Conservation (phyloP, 2,329 filamentous ascomycete genomes). For the Rasamsonia emersonii region DNA sequence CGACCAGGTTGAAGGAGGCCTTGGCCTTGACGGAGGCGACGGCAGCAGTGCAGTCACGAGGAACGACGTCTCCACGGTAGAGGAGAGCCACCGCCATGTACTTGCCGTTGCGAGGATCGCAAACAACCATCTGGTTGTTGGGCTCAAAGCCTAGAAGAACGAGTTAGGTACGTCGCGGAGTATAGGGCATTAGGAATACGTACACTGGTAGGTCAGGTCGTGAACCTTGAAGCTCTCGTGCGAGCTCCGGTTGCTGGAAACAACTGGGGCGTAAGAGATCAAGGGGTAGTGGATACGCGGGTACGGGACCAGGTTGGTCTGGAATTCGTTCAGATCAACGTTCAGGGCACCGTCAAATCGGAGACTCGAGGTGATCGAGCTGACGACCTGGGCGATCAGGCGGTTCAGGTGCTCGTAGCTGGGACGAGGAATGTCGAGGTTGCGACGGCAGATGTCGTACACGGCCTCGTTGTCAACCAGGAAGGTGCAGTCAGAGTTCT, state of each 20-base stretch:
- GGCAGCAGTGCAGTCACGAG: constrained; percentile 52
- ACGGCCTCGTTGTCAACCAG: constrained; percentile 61
- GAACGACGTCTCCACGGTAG: constrained; percentile 59
- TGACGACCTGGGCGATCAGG: constrained; percentile 59
- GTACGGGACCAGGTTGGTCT: constrained; percentile 61
- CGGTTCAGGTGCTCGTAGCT: constrained; percentile 58
- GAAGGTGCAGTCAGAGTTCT: constrained; percentile 61
- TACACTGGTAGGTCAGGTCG: constrained; percentile 61
- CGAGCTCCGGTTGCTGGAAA: constrained; percentile 62
- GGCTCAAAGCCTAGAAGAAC: constrained; percentile 53
- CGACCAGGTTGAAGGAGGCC: constrained; percentile 56
- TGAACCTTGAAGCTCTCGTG: constrained; percentile 84
- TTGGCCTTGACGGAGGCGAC: constrained; percentile 57
- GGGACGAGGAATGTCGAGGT: constrained; percentile 56
- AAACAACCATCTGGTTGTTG: constrained; percentile 63
- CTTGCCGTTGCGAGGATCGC: constrained; percentile 57
- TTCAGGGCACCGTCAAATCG: constrained; percentile 60
- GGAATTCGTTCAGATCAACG: constrained; percentile 61
- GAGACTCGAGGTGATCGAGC: constrained; percentile 57
- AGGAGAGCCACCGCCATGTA: constrained; percentile 61
- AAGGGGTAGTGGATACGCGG: constrained; percentile 60
- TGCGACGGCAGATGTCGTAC: constrained; percentile 59
- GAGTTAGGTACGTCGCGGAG: constrained; percentile 4
- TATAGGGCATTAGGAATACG: constrained; percentile 8
- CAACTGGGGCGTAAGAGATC: constrained; percentile 57